Evolutionary conservation across 441 rosid species (phyloP).

Genomic region (Aleurites moluccanus): DNA sequence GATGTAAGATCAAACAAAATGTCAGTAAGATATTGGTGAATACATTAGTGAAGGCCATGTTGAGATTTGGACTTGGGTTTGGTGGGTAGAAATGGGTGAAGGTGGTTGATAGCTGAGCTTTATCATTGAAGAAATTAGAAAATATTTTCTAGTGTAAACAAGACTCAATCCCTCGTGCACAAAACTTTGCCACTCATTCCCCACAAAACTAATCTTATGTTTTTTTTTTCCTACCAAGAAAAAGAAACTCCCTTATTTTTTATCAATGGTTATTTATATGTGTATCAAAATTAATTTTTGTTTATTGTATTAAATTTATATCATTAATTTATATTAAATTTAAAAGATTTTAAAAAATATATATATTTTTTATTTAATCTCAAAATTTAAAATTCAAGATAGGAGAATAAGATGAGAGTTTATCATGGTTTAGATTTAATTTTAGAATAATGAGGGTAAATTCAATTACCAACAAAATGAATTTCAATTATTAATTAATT

Average conservation of each 20-base stretch:
- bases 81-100: conserved; percentile 95
- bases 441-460: too few relatives aligned
- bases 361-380: too few relatives aligned
- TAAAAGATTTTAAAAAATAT: too few relatives aligned
- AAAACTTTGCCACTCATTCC: conserved; percentile 4
- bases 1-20: conserved; percentile 21
- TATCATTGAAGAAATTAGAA: conserved; percentile 32
- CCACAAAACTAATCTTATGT: not conserved
- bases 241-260: too few relatives aligned
- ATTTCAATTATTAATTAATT: not conserved
- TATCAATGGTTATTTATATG: too few relatives aligned
- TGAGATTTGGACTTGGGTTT: conserved; percentile 42
- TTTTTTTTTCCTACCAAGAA: not conserved
- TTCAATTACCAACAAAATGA: too few relatives aligned
- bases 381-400: too few relatives aligned
- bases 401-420: too few relatives aligned
- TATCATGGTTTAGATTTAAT: too few relatives aligned
- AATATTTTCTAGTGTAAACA: conserved; percentile 22
- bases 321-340: too few relatives aligned
- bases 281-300: too few relatives aligned
- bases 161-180: conserved; percentile 39
- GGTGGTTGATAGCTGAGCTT: conserved; percentile 91
- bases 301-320: too few relatives aligned
- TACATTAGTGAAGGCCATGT: conserved; percentile 23
- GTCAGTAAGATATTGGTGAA: conserved; percentile 25